Evolutionary conservation across 257 asterid genomes (phyloP).

Genomic region (Linaria vulgaris): DNA sequence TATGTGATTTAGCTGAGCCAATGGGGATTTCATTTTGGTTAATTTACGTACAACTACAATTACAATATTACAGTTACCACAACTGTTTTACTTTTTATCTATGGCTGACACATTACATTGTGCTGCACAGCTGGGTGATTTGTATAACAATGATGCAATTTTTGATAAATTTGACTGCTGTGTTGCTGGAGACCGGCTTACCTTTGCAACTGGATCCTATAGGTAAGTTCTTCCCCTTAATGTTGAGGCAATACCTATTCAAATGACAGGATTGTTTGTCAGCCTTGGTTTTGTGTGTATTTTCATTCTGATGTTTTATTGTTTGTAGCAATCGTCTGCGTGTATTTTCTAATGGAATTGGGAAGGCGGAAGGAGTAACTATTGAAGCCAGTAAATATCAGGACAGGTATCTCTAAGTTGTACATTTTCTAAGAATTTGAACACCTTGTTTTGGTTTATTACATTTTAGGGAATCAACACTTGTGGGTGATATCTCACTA

Average conservation of each 20-base stretch:
- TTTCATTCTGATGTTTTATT: conserved; percentile 8
- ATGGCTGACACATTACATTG: conserved; percentile 29
- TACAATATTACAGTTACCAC: background rate
- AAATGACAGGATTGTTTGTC: background rate
- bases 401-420: conserved; percentile 37
- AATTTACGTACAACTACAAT: conserved; percentile 9
- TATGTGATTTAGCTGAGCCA: background rate
- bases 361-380: conserved; percentile 51
- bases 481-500: background rate
- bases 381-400: conserved; percentile 51
- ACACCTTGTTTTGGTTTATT: background rate
- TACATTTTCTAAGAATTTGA: background rate
- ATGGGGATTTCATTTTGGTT: background rate
- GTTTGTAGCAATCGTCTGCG: conserved; percentile 50
- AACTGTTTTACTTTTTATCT: conserved; percentile 8
- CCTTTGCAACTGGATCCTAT: conserved; percentile 79
- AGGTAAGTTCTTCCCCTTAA: conserved; percentile 41
- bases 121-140: conserved; percentile 56
- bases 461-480: background rate
- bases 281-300: background rate
- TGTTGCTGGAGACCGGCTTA: conserved; percentile 56
- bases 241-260: conserved; percentile 6
- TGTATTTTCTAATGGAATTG: conserved; percentile 48
- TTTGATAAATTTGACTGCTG: conserved; percentile 81
- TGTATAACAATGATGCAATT: conserved; percentile 69